Conservation (phyloP, 177 flowering plant genomes). For the Telopea speciosissima region DNA sequence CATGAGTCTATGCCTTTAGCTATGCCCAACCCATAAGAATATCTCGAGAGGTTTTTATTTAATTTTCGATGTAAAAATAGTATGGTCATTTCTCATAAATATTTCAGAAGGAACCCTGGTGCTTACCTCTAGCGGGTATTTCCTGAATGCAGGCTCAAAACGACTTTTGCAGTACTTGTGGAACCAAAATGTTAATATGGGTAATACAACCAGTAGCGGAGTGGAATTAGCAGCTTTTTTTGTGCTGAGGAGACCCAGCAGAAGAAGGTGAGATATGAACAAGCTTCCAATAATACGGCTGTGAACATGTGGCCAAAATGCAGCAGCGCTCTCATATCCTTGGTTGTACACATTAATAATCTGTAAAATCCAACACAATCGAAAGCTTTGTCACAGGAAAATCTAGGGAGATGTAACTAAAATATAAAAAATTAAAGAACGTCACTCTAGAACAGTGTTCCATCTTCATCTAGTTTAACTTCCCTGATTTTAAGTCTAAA, state of each 20-base stretch:
- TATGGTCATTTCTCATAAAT: neutral
- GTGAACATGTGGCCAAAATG: slow-evolving; percentile 98
- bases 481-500: no score
- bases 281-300: slow-evolving; percentile 83
- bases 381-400: neutral
- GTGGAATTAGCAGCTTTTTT: slow-evolving; percentile 87
- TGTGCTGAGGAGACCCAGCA: slow-evolving; percentile 86
- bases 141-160: slow-evolving; percentile 91
- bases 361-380: slow-evolving; percentile 29
- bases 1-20: no score
- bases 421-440: neutral
- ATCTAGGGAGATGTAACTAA: slow-evolving; percentile 1
- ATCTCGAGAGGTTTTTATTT: no score
- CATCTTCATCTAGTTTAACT: neutral
- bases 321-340: slow-evolving; percentile 86
- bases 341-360: slow-evolving; percentile 91
- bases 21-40: no score
- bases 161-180: slow-evolving; percentile 89
- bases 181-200: slow-evolving; percentile 69
- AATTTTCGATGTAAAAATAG: neutral
- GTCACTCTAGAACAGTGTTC: neutral
- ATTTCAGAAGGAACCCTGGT: neutral
- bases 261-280: slow-evolving; percentile 77
- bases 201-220: slow-evolving; percentile 70
- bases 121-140: slow-evolving; percentile 88